Evolutionary conservation across 2,329 filamentous ascomycete species (phyloP), one percentile per base, ranked within the genome.

Genomic region (Colletotrichum liaoningense): DNA sequence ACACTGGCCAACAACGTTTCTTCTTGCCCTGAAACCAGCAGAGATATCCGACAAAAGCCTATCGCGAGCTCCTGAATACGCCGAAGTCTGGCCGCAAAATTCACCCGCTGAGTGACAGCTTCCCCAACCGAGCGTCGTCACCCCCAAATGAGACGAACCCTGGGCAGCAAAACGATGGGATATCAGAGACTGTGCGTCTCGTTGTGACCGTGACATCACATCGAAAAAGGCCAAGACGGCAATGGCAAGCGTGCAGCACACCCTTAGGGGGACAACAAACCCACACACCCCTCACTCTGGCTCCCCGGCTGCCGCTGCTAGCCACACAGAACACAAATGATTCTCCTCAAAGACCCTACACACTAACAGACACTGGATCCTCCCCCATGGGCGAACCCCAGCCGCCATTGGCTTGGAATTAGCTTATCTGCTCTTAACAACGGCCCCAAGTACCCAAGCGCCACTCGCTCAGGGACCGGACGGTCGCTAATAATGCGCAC

Each of bases 211-310:
- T 72, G 59, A 69, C 69, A 59, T 58, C 58, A 63, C 69, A 9
- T 59, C 65, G 14, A 46, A 49, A 69, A 69, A 22, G n/a, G 65
- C 69, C 69, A 64, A 69, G 69, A 54, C 59, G 59, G 69, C 59
- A 69, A 28, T 33, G 54, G 59, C 30, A 46, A 55, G 52, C 35
- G 16, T 55, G 54, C 54, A 4, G 19, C 33, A 24, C 14, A 22
- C 1, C 24, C 42, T 11, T n/a, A 6, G 30, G 49, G 16, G 24
- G 12, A 8, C 9, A 38, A 9, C 33, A 28, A 35, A 12, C 4
- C 24, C 24, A 55, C 52, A 55, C 38, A n/a, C 24, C 33, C 33
- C 3, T 26, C 22, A 16, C 14, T 8, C 24, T 33, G 19, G 19
- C 33, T 33, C 22, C 16, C 19, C 38, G 30, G 24, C 55, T 30